Evolutionary conservation across 23 red algal species (phyloP).

Genomic region (Agarophyton chilense): DNA sequence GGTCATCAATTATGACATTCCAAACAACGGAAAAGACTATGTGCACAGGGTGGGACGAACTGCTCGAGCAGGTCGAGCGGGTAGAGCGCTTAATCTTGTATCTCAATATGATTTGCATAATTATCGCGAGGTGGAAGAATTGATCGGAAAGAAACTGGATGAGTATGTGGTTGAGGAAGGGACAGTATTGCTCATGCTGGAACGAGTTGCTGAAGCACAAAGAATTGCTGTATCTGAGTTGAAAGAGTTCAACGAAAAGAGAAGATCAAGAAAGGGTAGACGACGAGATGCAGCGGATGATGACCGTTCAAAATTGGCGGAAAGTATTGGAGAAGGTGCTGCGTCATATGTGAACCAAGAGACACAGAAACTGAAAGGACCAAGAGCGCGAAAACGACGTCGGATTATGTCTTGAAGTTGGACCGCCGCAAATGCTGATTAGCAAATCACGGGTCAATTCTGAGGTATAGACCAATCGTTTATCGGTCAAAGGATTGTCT

Average conservation of each 20-base stretch:
- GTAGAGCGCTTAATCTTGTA: constrained; percentile 94
- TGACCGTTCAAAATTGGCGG: constrained; percentile 16
- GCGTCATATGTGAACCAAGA: background rate
- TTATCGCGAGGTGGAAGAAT: constrained; percentile 92
- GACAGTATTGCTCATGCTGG: constrained; percentile 83
- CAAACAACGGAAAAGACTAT: constrained; percentile 94
- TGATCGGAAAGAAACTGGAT: constrained; percentile 95
- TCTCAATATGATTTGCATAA: constrained; percentile 98
- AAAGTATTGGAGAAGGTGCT: constrained; percentile 41
- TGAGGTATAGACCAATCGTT: no score
- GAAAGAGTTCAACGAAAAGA: constrained; percentile 64
- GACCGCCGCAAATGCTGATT: background rate
- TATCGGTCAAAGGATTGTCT: no score
- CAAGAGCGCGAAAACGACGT: constrained; percentile 29
- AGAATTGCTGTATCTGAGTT: constrained; percentile 70
- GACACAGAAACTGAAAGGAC: constrained; percentile 7
- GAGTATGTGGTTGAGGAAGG: constrained; percentile 70
- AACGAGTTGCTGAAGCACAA: constrained; percentile 83
- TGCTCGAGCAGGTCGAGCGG: constrained; percentile 87
- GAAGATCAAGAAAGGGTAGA: constrained; percentile 29
- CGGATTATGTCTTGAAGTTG: background rate
- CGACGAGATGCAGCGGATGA: constrained; percentile 48
- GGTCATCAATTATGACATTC: constrained; percentile 98
- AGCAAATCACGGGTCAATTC: no score
- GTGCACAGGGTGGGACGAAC: constrained; percentile 98